Evolutionary conservation across 2,329 filamentous ascomycete genomes (phyloP).

Genomic region (Penicillium sp.): DNA sequence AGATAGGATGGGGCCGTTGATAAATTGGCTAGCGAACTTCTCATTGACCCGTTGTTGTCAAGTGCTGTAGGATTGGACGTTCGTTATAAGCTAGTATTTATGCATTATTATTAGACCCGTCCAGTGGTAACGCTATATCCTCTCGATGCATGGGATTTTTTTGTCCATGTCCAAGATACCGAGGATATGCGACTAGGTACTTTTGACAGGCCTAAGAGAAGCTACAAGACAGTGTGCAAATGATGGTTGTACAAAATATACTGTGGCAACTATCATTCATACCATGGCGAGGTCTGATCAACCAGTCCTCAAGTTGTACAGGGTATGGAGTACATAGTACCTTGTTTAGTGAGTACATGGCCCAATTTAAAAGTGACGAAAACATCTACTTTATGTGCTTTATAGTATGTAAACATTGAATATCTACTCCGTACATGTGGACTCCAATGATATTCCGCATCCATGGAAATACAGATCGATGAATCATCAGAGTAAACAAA

Average conservation of each 20-base stretch:
- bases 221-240: neutral
- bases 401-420: neutral
- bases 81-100: slow-evolving; percentile 7
- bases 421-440: neutral
- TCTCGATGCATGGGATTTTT: neutral
- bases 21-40: neutral
- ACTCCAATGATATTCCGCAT: neutral
- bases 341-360: slow-evolving; percentile 4
- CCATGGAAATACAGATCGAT: neutral
- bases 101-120: slow-evolving; percentile 2
- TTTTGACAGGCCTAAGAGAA: neutral
- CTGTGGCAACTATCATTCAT: neutral
- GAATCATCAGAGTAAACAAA: neutral
- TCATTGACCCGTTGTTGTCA: neutral
- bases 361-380: neutral
- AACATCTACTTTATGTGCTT: neutral
- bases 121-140: neutral
- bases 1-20: slow-evolving; percentile 15
- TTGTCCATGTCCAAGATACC: neutral
- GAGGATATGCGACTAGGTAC: neutral
- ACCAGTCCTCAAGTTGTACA: neutral
- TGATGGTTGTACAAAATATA: neutral
- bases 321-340: neutral
- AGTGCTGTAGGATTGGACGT: neutral
- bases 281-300: neutral